phyloP scores from a whole-genome alignment of 305 asterid species.

The Fraxinus greggii region DNA sequence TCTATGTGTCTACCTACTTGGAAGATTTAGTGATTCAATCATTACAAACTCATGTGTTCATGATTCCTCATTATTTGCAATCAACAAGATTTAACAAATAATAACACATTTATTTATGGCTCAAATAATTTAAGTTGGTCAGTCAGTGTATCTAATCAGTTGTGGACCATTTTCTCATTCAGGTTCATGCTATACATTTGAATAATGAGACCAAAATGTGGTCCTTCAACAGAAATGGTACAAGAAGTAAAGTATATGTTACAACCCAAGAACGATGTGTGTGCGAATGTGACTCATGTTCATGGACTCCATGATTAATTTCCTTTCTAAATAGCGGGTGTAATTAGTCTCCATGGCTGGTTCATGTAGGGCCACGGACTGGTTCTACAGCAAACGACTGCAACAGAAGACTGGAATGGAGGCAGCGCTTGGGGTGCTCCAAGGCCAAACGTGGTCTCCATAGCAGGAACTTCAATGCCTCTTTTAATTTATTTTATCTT shows the following conservation, averaged over 20 bases:
- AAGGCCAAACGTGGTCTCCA: too few species aligned
- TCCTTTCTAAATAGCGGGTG: background rate
- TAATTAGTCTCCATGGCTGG: background rate
- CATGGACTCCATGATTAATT: background rate
- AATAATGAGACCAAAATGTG: slow-evolving; percentile 29
- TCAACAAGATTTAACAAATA: background rate
- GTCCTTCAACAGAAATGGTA: slow-evolving; percentile 21
- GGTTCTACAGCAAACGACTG: too few species aligned
- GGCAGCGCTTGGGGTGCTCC: too few species aligned
- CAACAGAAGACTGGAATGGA: too few species aligned
- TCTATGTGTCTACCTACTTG: background rate
- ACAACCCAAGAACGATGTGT: background rate
- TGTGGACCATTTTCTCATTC: background rate
- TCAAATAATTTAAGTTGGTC: slow-evolving; percentile 7
- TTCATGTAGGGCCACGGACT: too few species aligned
- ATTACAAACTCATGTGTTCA: background rate
- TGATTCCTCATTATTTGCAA: background rate
- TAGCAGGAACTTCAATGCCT: too few species aligned
- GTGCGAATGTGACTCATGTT: background rate
- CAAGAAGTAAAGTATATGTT: background rate
- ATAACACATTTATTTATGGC: background rate
- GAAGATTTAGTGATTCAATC: background rate
- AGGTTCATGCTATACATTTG: background rate
- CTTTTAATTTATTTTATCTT: too few species aligned
- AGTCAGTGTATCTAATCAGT: background rate